Conservation (phyloP, 2,329 filamentous ascomycete species). For the Trichophyton schoenleinii region DNA sequence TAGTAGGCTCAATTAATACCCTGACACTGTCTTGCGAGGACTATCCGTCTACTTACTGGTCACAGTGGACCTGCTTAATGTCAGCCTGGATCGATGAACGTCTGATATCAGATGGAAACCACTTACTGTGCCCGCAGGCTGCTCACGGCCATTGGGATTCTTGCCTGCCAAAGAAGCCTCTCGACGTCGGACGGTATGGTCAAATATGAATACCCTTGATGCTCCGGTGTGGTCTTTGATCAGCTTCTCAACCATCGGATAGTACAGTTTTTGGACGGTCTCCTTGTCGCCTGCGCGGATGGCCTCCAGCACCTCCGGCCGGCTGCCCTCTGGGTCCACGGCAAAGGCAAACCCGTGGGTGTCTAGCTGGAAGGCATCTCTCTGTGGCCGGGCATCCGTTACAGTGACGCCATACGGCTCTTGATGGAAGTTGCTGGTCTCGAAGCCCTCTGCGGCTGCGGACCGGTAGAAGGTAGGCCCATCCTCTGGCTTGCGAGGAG, state of each 20-base stretch:
- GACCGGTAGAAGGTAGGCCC: not conserved
- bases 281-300: not conserved
- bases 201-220: constrained; percentile 60
- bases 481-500: not conserved
- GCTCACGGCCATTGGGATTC: not conserved
- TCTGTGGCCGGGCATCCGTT: not conserved
- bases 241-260: constrained; percentile 67
- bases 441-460: not conserved
- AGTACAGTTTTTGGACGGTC: constrained; percentile 44
- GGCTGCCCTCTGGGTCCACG: constrained; percentile 33
- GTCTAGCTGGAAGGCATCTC: not conserved
- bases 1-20: not conserved
- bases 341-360: constrained; percentile 6
- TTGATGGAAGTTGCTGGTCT: not conserved
- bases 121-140: not conserved
- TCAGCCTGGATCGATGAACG: not conserved
- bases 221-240: constrained; percentile 56
- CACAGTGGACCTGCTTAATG: not conserved
- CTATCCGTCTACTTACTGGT: not conserved
- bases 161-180: not conserved
- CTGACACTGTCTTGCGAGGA: not conserved
- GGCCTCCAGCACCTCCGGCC: not conserved
- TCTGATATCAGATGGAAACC: not conserved
- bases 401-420: not conserved
- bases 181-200: constrained; percentile 69